Evolutionary conservation across 2,329 filamentous ascomycete species (phyloP).

Genomic region (Colletotrichum plurivorum): DNA sequence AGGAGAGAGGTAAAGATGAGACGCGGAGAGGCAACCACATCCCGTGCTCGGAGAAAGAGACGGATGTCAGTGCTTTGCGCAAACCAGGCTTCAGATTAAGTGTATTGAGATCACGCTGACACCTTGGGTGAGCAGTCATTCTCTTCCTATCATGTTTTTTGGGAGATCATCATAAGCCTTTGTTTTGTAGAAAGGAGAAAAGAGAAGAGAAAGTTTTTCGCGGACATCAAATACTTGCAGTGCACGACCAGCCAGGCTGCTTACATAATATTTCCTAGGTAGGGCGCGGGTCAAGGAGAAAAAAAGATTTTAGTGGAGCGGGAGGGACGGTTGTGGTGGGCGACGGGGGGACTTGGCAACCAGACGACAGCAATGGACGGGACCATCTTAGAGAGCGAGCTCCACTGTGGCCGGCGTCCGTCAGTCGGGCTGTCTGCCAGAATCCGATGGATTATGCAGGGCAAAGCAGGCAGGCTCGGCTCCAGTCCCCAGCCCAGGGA

Average conservation of each 20-base stretch:
- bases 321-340: slow-evolving; percentile 14
- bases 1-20: slow-evolving; percentile 34
- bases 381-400: slow-evolving; percentile 1
- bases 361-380: slow-evolving; percentile 14
- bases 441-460: slow-evolving; percentile 31
- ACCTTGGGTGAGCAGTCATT: slow-evolving; percentile 67
- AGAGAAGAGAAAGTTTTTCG: slow-evolving; percentile 39
- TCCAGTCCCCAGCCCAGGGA: slow-evolving; percentile 3
- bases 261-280: slow-evolving; percentile 26
- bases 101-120: slow-evolving; percentile 73
- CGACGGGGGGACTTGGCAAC: slow-evolving; percentile 17
- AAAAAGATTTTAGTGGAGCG: slow-evolving; percentile 4
- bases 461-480: neutral
- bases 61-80: slow-evolving; percentile 25
- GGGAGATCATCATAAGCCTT: slow-evolving; percentile 74
- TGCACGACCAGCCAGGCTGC: slow-evolving; percentile 13
- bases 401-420: slow-evolving; percentile 17
- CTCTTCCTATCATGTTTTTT: slow-evolving; percentile 78
- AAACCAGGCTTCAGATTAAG: slow-evolving; percentile 70
- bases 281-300: neutral
- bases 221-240: slow-evolving; percentile 34
- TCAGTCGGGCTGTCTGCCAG: slow-evolving; percentile 26
- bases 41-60: slow-evolving; percentile 6
- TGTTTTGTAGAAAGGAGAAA: slow-evolving; percentile 51
- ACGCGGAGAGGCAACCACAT: slow-evolving; percentile 21